Percentiles rank a stretch among this genome's conserved stretches.
Evolutionary conservation across 371 early-diverging fungal species (phyloP).

Genomic region (Mortierella sp.): DNA sequence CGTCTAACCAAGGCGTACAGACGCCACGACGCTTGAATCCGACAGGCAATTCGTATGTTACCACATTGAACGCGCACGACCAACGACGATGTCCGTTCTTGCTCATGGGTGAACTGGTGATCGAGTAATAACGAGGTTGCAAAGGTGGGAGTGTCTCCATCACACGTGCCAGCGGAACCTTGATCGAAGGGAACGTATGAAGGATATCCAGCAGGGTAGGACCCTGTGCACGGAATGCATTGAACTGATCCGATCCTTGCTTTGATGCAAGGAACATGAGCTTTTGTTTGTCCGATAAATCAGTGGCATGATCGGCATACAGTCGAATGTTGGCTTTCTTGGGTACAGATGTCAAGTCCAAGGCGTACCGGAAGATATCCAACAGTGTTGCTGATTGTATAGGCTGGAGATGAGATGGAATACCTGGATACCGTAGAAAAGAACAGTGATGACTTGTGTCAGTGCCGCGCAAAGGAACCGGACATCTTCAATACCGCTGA

Average conservation of each 20-base stretch:
- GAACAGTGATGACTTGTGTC: background rate
- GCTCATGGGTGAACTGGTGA: constrained; percentile 73
- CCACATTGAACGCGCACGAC: constrained; percentile 88
- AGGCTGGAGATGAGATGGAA: constrained; percentile 73
- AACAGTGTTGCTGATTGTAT: constrained; percentile 59
- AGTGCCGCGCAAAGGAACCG: too few relatives aligned
- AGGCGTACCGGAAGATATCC: constrained; percentile 72
- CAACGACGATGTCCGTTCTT: constrained; percentile 59
- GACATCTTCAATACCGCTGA: background rate
- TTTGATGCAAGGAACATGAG: constrained; percentile 83
- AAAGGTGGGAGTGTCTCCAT: constrained; percentile 81
- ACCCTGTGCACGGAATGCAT: constrained; percentile 67
- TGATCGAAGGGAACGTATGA: constrained; percentile 77
- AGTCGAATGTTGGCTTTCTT: constrained; percentile 84
- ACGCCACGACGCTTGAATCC: constrained; percentile 74
- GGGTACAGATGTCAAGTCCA: constrained; percentile 80
- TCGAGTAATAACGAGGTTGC: constrained; percentile 89
- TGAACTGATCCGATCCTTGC: constrained; percentile 77
- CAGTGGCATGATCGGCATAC: constrained; percentile 80
- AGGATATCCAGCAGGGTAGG: constrained; percentile 84
- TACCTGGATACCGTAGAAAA: constrained; percentile 18
- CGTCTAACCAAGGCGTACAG: constrained; percentile 85
- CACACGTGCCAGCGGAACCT: constrained; percentile 70
- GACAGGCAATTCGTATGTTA: constrained; percentile 68
- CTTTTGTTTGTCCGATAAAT: constrained; percentile 71